These are phyloP conservation scores for Fusarium nelsonii DNA, from an alignment of 2,329 filamentous ascomycete genomes.

Conservation along the genomic window DNA sequence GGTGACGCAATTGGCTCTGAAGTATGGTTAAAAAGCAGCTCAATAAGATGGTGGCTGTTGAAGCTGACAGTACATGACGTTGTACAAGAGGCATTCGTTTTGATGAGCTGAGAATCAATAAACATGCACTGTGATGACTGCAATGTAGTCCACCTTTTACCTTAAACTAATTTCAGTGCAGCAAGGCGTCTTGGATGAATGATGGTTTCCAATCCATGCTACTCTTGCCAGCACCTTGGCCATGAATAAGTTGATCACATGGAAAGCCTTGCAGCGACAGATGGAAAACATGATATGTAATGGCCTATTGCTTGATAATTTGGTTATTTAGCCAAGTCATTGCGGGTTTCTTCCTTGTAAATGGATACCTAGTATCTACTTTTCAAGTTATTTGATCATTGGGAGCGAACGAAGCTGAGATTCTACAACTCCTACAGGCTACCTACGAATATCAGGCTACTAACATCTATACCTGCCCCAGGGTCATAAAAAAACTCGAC, in stretches of 20 bases:
- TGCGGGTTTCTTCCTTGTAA: too few species aligned
- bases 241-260: constrained; percentile 28
- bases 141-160: background rate
- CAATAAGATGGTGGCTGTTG: background rate
- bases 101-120: background rate
- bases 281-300: constrained; percentile 21
- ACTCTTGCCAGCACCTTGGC: too few species aligned
- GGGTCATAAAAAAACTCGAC: too few species aligned
- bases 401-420: constrained; percentile 4
- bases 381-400: constrained; percentile 11
- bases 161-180: too few species aligned
- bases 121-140: too few species aligned
- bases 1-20: constrained; percentile 24
- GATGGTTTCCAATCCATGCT: too few species aligned
- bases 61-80: background rate
- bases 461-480: too few species aligned
- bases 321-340: too few species aligned
- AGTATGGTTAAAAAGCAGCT: constrained; percentile 1
- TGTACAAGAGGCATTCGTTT: background rate
- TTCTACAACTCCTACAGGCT: constrained; percentile 23
- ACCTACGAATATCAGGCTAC: too few species aligned
- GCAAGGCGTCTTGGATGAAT: too few species aligned
- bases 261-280: constrained; percentile 21
- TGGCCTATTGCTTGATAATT: constrained; percentile 10
- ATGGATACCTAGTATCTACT: background rate